Base-by-base conservation (phyloP, 306 rosid species). In the Vigna nakashimae region DNA sequence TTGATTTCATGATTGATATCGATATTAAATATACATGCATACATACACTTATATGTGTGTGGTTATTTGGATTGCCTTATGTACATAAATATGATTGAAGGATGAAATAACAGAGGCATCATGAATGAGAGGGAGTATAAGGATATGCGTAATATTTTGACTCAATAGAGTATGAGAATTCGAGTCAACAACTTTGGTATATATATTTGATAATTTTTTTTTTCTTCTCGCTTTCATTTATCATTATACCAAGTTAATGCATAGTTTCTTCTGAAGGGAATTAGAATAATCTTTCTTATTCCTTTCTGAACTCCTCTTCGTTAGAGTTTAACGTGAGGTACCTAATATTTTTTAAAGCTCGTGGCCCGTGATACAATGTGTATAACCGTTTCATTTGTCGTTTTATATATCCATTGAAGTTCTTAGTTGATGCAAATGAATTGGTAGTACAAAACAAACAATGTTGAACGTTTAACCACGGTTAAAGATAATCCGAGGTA, bases 31-130 rank as follows among this genome's bases (percentile, higher is more conserved):
- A 57, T 38, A 52, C 18, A 59, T 60, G 18, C 40, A 53, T 71
- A 42, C 13, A 74, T 57, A 55, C 22, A 60, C 46, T 13, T 50
- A 0, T 69, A 34, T 38, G 53, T 59, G 50, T 5, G 7, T 46
- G 56, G 60, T 73, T 59, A 64, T 65, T 64, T 65, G 79, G 69
- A 62, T 58, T 40, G 26, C 20, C 7, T n/a, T 26, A 0, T 30
- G 32, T 30, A 9, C 11, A 1, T 9, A 65, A 43, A 7, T 42
- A 20, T 48, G 49, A 48, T 20, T 30, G 32, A 53, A 43, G 36
- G 42, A 32, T 32, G 11, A 43, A 66, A 9, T 65, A 62, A 6
- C 13, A 13, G 43, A 11, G 48, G 75, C 17, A 46, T 51, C 30
- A 55, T 46, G 74, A 22, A 49, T 28, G 24, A 17, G 59, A 45